Base-by-base conservation (phyloP, 345 rosid species). In the Rhizophora mangle region DNA sequence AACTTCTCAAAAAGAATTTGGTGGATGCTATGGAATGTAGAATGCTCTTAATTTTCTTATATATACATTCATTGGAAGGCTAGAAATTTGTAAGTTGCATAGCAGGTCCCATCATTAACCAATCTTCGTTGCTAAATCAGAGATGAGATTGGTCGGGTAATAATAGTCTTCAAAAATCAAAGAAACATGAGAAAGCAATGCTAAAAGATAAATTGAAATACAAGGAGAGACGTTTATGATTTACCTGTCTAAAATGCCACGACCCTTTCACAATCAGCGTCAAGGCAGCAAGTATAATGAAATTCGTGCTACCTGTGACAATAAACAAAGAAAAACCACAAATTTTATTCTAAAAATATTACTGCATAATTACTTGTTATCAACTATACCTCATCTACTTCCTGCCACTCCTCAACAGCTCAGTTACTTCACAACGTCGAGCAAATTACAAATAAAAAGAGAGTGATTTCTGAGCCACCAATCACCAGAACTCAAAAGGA, bases 221-320 rank as follows among this genome's bases (percentile, higher is more conserved):
- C 30, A 70, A 47, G 55, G 31, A 52, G 37, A 32, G 11, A 18
- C 65, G 53, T 49, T 43, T 15, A 43, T 13, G 49, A 43, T 43
- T 70, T 56, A 94, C 98, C 95, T 91, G 98, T 71, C 98, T 89
- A 74, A 88, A 89, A 79, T 89, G 82, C 91, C 93, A 91, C 63
- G 97, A 66, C 64, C 97, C 93, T 79, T 86, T 85, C 26, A 89
- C 72, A 70, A 91, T 68, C 82, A 89, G 72, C 49, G 96, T 94
- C 87, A 94, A 77, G 60, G 85, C 78, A 71, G 96, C 91, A 68
- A 94, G 78, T 80, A 91, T 81, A 56, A 86, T 76, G 65, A 94
- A 94, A 75, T 94, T 94, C 9, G 91, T 88, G 88, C 98, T 94
- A 61, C 98, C 98, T 94, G 85, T 18, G 16, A 67, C 47, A 10